Percentiles rank a stretch among this genome's conserved stretches.
Evolutionary conservation across 192 early-diverging fungal genomes (phyloP).

Genomic region (Podila minutissima): DNA sequence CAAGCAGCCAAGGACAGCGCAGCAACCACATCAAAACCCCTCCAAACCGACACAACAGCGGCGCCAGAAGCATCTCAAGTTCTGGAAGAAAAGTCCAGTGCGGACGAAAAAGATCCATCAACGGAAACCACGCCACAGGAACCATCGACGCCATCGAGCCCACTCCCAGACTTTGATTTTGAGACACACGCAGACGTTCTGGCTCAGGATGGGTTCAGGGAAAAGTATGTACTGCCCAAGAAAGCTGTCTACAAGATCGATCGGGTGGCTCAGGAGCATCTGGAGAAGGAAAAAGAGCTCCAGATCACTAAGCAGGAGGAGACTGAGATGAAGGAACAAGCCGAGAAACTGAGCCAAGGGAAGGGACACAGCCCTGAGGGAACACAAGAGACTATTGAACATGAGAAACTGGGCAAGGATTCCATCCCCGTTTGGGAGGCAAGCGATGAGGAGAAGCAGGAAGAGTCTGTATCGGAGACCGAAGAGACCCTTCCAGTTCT

Average conservation of each 20-base stretch:
- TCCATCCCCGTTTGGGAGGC: conserved; percentile 12
- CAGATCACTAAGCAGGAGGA: conserved; percentile 15
- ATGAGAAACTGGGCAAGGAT: conserved; percentile 18
- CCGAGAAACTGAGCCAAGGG: not conserved
- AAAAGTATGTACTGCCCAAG: conserved; percentile 30
- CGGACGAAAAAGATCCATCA: not conserved
- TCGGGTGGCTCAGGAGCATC: conserved; percentile 32
- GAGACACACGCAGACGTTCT: conserved; percentile 38
- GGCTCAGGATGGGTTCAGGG: conserved; percentile 41
- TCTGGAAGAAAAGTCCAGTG: not conserved
- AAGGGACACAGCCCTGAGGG: not conserved
- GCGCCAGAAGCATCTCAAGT: not conserved
- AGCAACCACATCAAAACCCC: not conserved
- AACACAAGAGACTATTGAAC: not conserved
- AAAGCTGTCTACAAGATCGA: conserved; percentile 47
- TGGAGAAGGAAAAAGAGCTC: conserved; percentile 22
- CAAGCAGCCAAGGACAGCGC: not conserved
- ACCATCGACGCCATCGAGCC: not conserved
- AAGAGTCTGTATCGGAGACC: not conserved
- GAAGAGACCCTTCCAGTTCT: conserved; percentile 14
- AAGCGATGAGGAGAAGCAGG: not conserved
- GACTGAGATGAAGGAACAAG: not conserved
- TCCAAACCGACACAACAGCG: not conserved
- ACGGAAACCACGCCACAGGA: not conserved
- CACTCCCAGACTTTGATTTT: conserved; percentile 10